Evolutionary conservation across 176 grass and related monocot species (phyloP), one percentile per base, ranked within the genome.

Genomic region (Elaeis guineensis): DNA sequence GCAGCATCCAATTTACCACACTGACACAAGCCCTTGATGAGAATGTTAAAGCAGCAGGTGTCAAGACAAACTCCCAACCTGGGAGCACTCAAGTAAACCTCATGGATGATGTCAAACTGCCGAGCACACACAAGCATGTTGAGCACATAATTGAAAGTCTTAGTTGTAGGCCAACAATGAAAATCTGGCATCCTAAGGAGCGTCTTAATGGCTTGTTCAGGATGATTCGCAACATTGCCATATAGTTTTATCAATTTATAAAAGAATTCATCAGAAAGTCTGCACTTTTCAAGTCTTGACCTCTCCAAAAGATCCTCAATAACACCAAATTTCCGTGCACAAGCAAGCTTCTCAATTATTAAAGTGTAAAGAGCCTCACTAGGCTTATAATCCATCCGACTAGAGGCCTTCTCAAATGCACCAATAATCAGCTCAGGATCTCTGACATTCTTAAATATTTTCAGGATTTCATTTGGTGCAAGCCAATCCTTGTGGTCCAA

Each of bases 401-500:
- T 51, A 23, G 58, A 69, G 1, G 77, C 84, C 20, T 77, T 88
- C n/a, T 60, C 67, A 57, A 97, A 85, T 15, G 79, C 68, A 65
- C 51, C 52, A 21, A 76, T 57, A 56, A 90, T 71, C 14, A 77
- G 55, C 21, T 57, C 58, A 58, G 87, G 80, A 57, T 88, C 80
- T 59, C 65, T 59, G 25, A 97, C 57, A 55, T 78, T 78, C 0
- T 64, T 77, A 50, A 90, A 90, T 22, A 97, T 78, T 72, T 97
- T 90, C 56, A 90, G 56, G 17, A 97, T 44, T 66, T 87, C 92
- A 17, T 97, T 88, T 5, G 92, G 87, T 57, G 92, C 81, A 6
- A 97, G 83, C 92, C 87, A 97, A 30, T 97, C 92, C 74, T 72
- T 90, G 69, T 88, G 80, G 62, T 91, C 82, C 50, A 91, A 78